These are phyloP conservation scores for Fusarium zealandicum DNA, from an alignment of 2,329 filamentous ascomycete species.

Conservation along the genomic window DNA sequence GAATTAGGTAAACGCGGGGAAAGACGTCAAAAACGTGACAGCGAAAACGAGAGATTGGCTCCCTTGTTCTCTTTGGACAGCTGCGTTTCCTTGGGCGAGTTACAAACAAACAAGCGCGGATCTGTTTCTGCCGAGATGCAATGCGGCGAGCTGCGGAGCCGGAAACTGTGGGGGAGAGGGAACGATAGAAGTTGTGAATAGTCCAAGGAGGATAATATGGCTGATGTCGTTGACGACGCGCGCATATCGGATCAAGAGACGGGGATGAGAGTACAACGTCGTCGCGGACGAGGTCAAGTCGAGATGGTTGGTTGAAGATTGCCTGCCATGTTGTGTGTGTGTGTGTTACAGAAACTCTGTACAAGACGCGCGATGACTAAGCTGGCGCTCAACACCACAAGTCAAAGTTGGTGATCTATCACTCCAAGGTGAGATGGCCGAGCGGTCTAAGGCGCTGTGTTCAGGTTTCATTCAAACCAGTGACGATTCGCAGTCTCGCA, in stretches of 20 bases:
- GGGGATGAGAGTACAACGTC: background rate
- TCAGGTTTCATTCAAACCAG: background rate
- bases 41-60: too few relatives aligned
- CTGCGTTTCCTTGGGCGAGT: too few relatives aligned
- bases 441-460: background rate
- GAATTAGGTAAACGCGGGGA: too few relatives aligned
- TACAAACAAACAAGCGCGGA: slow-evolving; percentile 13
- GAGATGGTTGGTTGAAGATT: slow-evolving; percentile 9
- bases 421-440: slow-evolving; percentile 15
- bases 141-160: too few relatives aligned
- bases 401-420: too few relatives aligned
- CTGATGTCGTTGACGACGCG: background rate
- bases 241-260: background rate
- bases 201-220: too few relatives aligned
- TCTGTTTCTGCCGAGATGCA: slow-evolving; percentile 15
- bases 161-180: slow-evolving; percentile 6
- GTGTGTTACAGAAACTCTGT: slow-evolving; percentile 24
- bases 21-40: too few relatives aligned
- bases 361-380: slow-evolving; percentile 28
- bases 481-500: background rate
- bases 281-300: background rate
- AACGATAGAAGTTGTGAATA: too few relatives aligned
- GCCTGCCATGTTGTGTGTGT: slow-evolving; percentile 15
- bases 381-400: slow-evolving; percentile 1
- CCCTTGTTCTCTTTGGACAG: too few relatives aligned